Percentiles rank a stretch among this genome's conserved stretches.
Evolutionary conservation across 148 eudicot genomes (phyloP).

Genomic region (Agrostemma githago): DNA sequence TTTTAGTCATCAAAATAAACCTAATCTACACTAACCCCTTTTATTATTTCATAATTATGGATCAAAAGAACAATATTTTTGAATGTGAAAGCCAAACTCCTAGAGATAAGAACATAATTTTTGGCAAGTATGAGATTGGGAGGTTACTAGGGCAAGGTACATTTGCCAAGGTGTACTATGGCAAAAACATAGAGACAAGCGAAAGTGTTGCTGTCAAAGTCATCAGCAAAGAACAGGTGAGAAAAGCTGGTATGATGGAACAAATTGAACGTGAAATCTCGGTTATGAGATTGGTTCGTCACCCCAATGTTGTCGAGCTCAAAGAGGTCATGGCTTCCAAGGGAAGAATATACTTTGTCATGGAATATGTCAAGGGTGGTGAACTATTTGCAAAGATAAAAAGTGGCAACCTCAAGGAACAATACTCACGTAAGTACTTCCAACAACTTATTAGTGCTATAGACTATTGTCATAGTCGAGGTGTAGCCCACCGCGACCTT

Average conservation of each 20-base stretch:
- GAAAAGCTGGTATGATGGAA: constrained; percentile 48
- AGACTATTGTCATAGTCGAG: constrained; percentile 51
- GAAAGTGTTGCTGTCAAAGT: constrained; percentile 65
- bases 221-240: constrained; percentile 57
- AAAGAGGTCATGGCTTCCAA: constrained; percentile 70
- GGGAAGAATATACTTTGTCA: constrained; percentile 47
- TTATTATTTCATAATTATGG: constrained; percentile 15
- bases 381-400: constrained; percentile 53
- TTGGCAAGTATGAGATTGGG: constrained; percentile 67
- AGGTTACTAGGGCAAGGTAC: constrained; percentile 61
- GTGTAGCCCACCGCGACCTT: constrained; percentile 47
- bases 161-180: constrained; percentile 62
- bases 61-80: constrained; percentile 1
- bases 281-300: constrained; percentile 53
- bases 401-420: constrained; percentile 49
- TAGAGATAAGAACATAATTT: constrained; percentile 29
- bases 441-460: constrained; percentile 47
- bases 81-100: constrained; percentile 11
- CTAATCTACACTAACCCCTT: background rate
- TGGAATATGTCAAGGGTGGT: constrained; percentile 68
- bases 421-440: constrained; percentile 48
- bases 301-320: constrained; percentile 53
- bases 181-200: constrained; percentile 29
- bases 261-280: constrained; percentile 59
- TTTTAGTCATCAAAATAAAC: too few species aligned